Evolutionary conservation across 2,329 filamentous ascomycete species (phyloP).

Genomic region (Mariannaea elegans): DNA sequence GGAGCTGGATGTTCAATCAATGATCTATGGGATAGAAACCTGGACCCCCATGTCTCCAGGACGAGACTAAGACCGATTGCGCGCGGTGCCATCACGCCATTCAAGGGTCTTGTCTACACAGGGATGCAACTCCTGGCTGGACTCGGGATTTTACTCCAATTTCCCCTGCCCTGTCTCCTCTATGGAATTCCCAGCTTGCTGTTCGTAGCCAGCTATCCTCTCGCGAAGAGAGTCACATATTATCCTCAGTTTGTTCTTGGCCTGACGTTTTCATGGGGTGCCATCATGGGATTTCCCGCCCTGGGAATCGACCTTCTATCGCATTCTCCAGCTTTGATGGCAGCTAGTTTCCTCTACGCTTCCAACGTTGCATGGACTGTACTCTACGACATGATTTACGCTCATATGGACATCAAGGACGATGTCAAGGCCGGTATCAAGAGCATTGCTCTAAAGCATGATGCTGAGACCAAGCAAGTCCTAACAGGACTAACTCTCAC

Average conservation of each 20-base stretch:
- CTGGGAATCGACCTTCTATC: slow-evolving; percentile 79
- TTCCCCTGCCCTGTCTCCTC: slow-evolving; percentile 76
- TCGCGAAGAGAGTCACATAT: slow-evolving; percentile 86
- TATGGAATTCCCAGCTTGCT: slow-evolving; percentile 80
- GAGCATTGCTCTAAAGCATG: slow-evolving; percentile 84
- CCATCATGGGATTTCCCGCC: slow-evolving; percentile 87
- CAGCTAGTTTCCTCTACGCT: slow-evolving; percentile 75
- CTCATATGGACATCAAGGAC: slow-evolving; percentile 90
- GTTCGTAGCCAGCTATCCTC: slow-evolving; percentile 78
- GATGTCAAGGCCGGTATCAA: slow-evolving; percentile 89
- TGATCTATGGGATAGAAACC: slow-evolving; percentile 88
- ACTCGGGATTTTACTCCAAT: slow-evolving; percentile 77
- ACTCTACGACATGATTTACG: slow-evolving; percentile 92
- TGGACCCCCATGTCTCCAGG: slow-evolving; percentile 81
- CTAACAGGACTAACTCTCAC: slow-evolving; percentile 73
- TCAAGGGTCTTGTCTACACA: slow-evolving; percentile 77
- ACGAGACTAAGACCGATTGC: slow-evolving; percentile 84
- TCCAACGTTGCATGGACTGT: slow-evolving; percentile 89
- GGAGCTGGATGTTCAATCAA: slow-evolving; percentile 90
- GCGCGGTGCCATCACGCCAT: slow-evolving; percentile 77
- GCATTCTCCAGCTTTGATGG: slow-evolving; percentile 67
- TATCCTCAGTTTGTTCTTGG: slow-evolving; percentile 88
- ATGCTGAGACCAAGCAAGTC: slow-evolving; percentile 79
- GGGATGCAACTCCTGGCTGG: slow-evolving; percentile 78
- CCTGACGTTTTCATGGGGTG: slow-evolving; percentile 88